Base-by-base conservation (phyloP, 768 basidiomycete species). In the Rhizopogon roseolus region DNA sequence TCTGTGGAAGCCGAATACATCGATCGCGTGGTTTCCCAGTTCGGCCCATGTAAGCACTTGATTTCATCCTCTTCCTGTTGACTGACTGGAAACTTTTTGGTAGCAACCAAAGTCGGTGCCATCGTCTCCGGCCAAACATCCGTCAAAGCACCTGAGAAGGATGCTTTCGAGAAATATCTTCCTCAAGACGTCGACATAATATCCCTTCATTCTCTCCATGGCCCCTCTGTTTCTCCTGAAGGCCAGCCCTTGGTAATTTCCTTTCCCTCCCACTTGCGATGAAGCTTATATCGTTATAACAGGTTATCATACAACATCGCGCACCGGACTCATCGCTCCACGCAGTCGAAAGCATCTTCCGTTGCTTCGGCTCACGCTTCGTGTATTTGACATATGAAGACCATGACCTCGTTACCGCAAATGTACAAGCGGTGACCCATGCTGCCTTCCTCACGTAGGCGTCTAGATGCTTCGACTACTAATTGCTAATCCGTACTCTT, bases 391-490 rank as follows among this genome's bases (percentile, higher is more conserved):
- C 85, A n/a, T 98, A 97, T 70, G 90, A 95, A 57, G 93, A 98
- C 51, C 97, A 99, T 64, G 97, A 99, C 63, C 77, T 83, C 40
- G 90, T 98, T 45, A 99, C 97, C 0, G 97, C 97, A 11, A 98
- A 98, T 61, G 98, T 97, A 0, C 97, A 99, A 70, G 97, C 96
- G 0, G 96, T 97, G 13, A 98, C 93, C 0, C 97, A 99, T 62
- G 96, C 96, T 11, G 97, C 97, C 0, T 98, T 98, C 75, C 76
- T 99, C 17, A 93, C 87, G 95, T 94, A 68, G 14, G 69, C 57
- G 19, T 36, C 37, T 8, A 19, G 29, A 14, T 4, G 41, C 53
- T 46, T 41, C 32, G 25, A 41, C 14, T 41, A n/a, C 36, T 32
- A 11, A 27, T 54, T n/a, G 44, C 25, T 42, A 17, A 52, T 52